Conservation (phyloP, 2,329 filamentous ascomycete genomes). For the Ophiostoma piceae region DNA sequence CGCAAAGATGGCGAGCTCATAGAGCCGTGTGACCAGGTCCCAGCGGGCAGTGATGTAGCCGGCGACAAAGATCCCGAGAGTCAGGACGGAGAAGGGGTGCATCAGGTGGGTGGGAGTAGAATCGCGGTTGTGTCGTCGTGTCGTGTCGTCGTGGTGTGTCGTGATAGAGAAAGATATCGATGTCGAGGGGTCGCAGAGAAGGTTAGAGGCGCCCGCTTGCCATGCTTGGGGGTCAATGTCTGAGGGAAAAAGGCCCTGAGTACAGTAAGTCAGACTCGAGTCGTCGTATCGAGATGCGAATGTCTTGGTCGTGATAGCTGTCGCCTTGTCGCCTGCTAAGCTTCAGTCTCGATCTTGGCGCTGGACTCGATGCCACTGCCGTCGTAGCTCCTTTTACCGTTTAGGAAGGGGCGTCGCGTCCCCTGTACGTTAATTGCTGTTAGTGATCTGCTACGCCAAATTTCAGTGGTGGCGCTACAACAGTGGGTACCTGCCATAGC, state of each 20-base stretch:
- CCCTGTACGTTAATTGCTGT: not conserved
- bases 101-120: conserved; percentile 49
- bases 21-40: conserved; percentile 93
- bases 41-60: conserved; percentile 99
- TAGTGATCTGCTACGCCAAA: conserved; percentile 2
- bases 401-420: conserved; percentile 7
- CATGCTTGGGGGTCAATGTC: not conserved
- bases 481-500: not conserved
- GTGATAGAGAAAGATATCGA: not conserved
- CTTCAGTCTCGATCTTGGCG: not conserved
- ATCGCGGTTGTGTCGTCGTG: not conserved
- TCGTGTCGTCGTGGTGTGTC: not conserved
- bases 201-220: not conserved
- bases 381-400: conserved; percentile 1
- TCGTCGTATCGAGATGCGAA: not conserved
- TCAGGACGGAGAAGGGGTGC: conserved; percentile 96
- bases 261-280: not conserved
- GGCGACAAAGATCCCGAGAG: conserved; percentile 96
- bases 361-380: not conserved
- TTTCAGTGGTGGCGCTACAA: not conserved
- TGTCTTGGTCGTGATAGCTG: not conserved
- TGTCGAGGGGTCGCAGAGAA: not conserved
- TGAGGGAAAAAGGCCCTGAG: not conserved
- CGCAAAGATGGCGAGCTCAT: conserved; percentile 94
- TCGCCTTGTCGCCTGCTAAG: not conserved